Conservation (phyloP, 192 early-diverging fungal species). For the Umbelopsis sp. region DNA sequence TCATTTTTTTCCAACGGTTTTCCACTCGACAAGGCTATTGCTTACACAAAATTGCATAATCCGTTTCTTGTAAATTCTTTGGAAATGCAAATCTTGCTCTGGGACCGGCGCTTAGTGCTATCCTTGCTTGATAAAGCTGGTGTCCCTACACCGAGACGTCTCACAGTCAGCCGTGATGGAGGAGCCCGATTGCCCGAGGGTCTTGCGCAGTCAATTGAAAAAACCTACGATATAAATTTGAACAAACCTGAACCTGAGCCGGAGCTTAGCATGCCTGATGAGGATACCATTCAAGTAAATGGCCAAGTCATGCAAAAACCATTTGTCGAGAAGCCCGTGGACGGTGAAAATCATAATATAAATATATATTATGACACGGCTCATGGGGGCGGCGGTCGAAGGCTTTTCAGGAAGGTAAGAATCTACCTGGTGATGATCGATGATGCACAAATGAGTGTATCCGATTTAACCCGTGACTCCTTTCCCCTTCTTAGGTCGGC, state of each 20-base stretch:
- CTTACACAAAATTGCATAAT: slow-evolving; percentile 80
- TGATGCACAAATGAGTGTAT: not conserved
- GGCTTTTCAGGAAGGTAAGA: slow-evolving; percentile 76
- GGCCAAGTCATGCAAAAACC: slow-evolving; percentile 79
- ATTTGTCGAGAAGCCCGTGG: slow-evolving; percentile 98
- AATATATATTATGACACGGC: slow-evolving; percentile 88
- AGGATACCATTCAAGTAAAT: slow-evolving; percentile 74
- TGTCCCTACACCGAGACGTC: slow-evolving; percentile 80
- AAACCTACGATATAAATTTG: slow-evolving; percentile 53
- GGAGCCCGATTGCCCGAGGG: slow-evolving; percentile 59
- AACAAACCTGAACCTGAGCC: slow-evolving; percentile 31
- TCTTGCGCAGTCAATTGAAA: slow-evolving; percentile 56
- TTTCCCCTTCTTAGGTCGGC: slow-evolving; percentile 59
- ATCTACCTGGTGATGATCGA: not conserved
- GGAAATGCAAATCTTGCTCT: slow-evolving; percentile 82
- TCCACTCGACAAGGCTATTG: slow-evolving; percentile 90
- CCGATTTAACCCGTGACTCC: not conserved
- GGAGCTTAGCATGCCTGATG: slow-evolving; percentile 7
- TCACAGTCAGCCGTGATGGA: slow-evolving; percentile 74
- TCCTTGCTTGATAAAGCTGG: slow-evolving; percentile 76
- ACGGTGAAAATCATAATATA: slow-evolving; percentile 96
- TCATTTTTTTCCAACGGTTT: slow-evolving; percentile 96
- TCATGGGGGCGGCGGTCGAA: slow-evolving; percentile 81
- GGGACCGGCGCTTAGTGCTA: slow-evolving; percentile 90
- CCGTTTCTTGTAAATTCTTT: slow-evolving; percentile 95